Evolutionary conservation across 495 filamentous ascomycete species (phyloP), one percentile per base, ranked within the genome.

Genomic region (Aspergillus indologenus): DNA sequence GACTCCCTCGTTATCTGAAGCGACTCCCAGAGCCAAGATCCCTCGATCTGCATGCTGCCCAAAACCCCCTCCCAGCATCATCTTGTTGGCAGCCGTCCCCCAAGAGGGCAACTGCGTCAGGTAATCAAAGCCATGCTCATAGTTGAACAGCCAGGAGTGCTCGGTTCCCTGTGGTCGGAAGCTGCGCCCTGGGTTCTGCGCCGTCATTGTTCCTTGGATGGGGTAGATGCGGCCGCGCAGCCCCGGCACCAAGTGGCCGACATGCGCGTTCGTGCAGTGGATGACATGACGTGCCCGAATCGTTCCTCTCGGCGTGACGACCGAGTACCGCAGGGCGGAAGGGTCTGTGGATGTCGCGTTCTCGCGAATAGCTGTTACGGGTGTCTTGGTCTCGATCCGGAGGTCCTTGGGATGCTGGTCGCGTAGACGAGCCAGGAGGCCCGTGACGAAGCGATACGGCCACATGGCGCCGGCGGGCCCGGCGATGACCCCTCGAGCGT

Each of bases 381-480:
- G 81, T 0, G 89, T 91, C 44, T 83, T 81, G 9, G 88, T 91
- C 65, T 94, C 89, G 14, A 96, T 77, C 61, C 86, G 88, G 57
- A 96, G 83, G 0, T 62, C 60, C 2, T 66, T 59, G 2, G 62
- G 61, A 50, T 62, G 64, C 9, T 71, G 61, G 1, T 61, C 66
- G 0, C 88, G 69, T 0, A 90, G 75, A 2, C 71, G 70, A 60
- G 85, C 83, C 1, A 95, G 73, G 0, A 91, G 69, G 50, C 80
- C 83, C 0, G 85, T 77, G 8, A 94, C 84, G 18, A 92, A 81
- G 65, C 90, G 91, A 65, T 94, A 95, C 0, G 91, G 91, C 90
- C 89, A 95, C 1, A 86, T 55, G 17, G 77, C 76, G 0, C 73
- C 81, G 0, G 81, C 82, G 2, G 70, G 70, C 0, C 70, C 65